Evolutionary conservation across 805 yeast genomes (phyloP), one percentile per base, ranked within the genome.

Genomic region (Candida ficus): DNA sequence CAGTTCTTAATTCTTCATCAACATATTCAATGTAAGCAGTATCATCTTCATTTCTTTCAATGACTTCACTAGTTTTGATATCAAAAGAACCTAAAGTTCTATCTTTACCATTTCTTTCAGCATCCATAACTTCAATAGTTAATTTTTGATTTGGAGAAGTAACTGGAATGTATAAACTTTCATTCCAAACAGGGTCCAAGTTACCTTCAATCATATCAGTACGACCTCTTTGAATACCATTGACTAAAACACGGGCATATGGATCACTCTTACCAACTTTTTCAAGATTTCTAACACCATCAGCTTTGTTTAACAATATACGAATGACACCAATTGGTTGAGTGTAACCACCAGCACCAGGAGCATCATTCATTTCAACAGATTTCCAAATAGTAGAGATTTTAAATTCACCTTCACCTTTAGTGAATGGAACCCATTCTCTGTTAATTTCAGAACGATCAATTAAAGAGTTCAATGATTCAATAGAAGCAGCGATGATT

Each of bases 301-400:
- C 75, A 32, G 95, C 97, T 45, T 73, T 74, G 49, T 75, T 76
- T 45, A 93, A 62, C 44, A 74, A 69, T 22, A 93, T 70, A 56
- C 97, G 79, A 6, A 90, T 73, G 26, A 84, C 91, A 58, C 99
- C 99, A 58, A 91, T 82, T 37, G 99, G 99, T 43, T 88, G 88
- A n/a, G 88, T 78, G 65, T 89, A 91, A 38, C 91, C 93, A 50
- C 81, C 78, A 18, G 85, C 64, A 45, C 88, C 86, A 29, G 78
- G 63, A 14, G 83, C 83, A 38, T 80, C 77, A 45, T 64, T 71
- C 54, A 91, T 64, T 22, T 73, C 78, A 38, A 90, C 95, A 8
- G 98, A 91, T 62, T 83, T 88, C 96, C 96, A 93, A 39, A 68
- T 63, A 22, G 93, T 77, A 5, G 74, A 63, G 42, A 93, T 58